Evolutionary conservation across 2,329 filamentous ascomycete genomes (phyloP), one percentile per base, ranked within the genome.

Genomic region (Epichloe sp.): DNA sequence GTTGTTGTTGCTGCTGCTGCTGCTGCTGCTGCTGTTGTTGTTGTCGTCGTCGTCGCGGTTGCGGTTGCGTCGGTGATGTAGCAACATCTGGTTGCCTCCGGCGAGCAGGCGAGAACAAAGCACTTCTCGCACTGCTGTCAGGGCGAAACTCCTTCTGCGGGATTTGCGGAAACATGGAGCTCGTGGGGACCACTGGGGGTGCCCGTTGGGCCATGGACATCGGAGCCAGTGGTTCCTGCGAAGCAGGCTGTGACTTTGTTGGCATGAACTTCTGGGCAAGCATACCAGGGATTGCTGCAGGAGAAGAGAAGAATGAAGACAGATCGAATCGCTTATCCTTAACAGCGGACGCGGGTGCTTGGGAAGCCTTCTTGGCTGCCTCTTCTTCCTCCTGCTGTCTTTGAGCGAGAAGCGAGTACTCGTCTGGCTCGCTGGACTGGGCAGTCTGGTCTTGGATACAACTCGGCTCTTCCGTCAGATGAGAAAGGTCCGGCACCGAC

Each of bases 301-400:
- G 77, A 3, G 78, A 80, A 0, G 78, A 81, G 59, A 81, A 81
- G 60, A 80, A 81, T 7, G 70, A 68, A 5, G 74, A 70, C 2
- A 80, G 65, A 49, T 79, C 72, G 49, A 75, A 72, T 21, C 64
- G 64, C 38, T 59, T 66, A 6, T 62, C 55, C 48, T 65, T 65
- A 10, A 56, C 57, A 3, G 54, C 59, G 15, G 60, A 60, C 38
- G 58, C 52, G 2, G 59, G 54, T 23, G 37, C 37, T n/a, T 44
- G 43, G 11, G 52, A 23, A 3, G 46, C 38, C 3, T 56, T 57
- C 35, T 53, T 49, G 11, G 52, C 52, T 38, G 49, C 57, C 52
- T 44, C 48, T 40, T 53, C 59, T 42, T 52, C 54, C 17, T 53
- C 52, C n/a, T 51, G 51, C 42, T 52, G 53, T 41, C 58, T 54